Percentiles rank a stretch among this genome's conserved stretches.
Evolutionary conservation across 495 filamentous ascomycete species (phyloP).

Genomic region (Amphirosellinia nigrospora): DNA sequence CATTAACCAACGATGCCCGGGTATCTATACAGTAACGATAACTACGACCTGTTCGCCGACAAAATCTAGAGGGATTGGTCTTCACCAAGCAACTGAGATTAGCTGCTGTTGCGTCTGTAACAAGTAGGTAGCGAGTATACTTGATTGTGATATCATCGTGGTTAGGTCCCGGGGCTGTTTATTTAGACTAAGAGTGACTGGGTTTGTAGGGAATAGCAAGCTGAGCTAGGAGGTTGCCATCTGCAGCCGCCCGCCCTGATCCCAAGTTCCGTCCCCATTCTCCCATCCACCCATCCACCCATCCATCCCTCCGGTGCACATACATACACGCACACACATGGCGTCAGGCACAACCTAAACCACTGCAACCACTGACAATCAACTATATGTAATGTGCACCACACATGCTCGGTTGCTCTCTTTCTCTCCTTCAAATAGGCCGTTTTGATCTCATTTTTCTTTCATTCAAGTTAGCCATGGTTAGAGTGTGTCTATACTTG

Average conservation of each 20-base stretch:
- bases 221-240: not conserved
- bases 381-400: conserved; percentile 2
- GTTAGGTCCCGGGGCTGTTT: not conserved
- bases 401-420: not conserved
- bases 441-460: not conserved
- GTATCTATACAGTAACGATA: not conserved
- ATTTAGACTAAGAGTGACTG: not conserved
- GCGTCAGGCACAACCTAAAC: not conserved
- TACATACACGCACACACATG: not conserved
- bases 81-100: not conserved
- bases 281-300: not conserved
- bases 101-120: not conserved
- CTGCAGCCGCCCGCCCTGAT: not conserved
- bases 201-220: too few relatives aligned
- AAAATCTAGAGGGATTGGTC: not conserved
- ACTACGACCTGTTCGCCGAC: not conserved
- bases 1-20: not conserved
- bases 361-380: not conserved
- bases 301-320: not conserved
- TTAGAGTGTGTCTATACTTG: not conserved
- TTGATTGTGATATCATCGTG: conserved; percentile 1
- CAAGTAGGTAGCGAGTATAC: not conserved
- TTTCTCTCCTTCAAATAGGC: not conserved
- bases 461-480: not conserved
- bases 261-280: not conserved